Percentiles rank a stretch among this genome's conserved stretches.
Conservation (phyloP, 495 filamentous ascomycete genomes). For the Xylaria nigripes region DNA sequence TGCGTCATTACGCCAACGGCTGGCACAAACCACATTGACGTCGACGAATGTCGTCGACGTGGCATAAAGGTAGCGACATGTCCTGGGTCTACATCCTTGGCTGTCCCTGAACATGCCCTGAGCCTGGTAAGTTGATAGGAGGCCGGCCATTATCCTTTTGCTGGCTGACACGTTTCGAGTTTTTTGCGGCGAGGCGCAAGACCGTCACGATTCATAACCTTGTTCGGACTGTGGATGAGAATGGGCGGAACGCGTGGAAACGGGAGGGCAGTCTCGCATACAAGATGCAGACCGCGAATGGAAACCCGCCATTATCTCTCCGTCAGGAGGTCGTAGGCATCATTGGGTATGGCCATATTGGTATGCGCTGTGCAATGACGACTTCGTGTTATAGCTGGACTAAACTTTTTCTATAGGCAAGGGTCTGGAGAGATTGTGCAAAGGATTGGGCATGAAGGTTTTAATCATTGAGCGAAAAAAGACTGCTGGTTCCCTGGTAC, state of each 20-base stretch:
- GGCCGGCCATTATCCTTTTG: neutral
- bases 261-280: constrained; percentile 6
- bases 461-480: constrained; percentile 41
- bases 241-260: constrained; percentile 24
- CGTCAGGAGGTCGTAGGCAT: constrained; percentile 40
- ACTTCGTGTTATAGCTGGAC: neutral
- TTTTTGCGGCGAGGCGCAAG: constrained; percentile 42
- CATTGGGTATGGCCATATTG: constrained; percentile 43
- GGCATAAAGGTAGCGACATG: constrained; percentile 38
- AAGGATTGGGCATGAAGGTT: constrained; percentile 43
- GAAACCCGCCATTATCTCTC: constrained; percentile 21
- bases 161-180: constrained; percentile 14
- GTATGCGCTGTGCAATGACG: constrained; percentile 8
- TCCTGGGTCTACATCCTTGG: constrained; percentile 37
- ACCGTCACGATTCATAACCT: constrained; percentile 31
- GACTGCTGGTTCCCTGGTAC: neutral
- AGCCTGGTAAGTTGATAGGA: constrained; percentile 20
- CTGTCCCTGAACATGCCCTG: constrained; percentile 46
- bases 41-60: constrained; percentile 31
- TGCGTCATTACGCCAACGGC: constrained; percentile 28
- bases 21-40: constrained; percentile 41
- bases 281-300: constrained; percentile 11
- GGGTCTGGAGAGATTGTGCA: constrained; percentile 21
- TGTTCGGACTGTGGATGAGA: constrained; percentile 26
- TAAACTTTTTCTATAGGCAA: constrained; percentile 7